Percentiles rank a stretch among this genome's conserved stretches.
These are phyloP conservation scores for Diplodia seriata DNA, from an alignment of 2,329 filamentous ascomycete genomes.

Conservation along the genomic window DNA sequence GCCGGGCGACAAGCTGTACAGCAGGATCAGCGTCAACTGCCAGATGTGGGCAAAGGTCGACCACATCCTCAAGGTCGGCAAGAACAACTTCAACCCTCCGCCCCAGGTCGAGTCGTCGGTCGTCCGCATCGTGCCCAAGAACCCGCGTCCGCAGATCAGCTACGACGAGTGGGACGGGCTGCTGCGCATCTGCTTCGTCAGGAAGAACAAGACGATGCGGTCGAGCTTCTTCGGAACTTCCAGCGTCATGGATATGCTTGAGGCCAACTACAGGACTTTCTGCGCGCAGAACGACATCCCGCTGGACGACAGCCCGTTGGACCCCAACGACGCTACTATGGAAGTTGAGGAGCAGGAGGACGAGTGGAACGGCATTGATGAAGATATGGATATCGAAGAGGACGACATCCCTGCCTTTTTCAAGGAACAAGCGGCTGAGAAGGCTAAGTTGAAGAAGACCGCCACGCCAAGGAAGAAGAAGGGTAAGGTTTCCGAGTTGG, in stretches of 20 bases:
- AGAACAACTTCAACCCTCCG: constrained; percentile 95
- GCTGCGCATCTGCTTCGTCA: constrained; percentile 78
- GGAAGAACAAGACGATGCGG: constrained; percentile 89
- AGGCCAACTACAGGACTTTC: constrained; percentile 88
- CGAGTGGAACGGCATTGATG: constrained; percentile 57
- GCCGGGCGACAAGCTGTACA: constrained; percentile 88
- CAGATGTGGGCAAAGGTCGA: constrained; percentile 85
- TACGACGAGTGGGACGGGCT: constrained; percentile 97
- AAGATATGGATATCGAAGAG: constrained; percentile 63
- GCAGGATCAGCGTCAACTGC: constrained; percentile 86
- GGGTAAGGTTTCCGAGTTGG: constrained; percentile 79
- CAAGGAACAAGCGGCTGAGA: constrained; percentile 65
- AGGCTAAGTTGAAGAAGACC: constrained; percentile 61
- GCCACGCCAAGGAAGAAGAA: constrained; percentile 70
- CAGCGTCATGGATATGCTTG: constrained; percentile 81
- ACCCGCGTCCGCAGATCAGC: constrained; percentile 82
- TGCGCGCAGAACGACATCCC: constrained; percentile 85
- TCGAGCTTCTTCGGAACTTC: constrained; percentile 81
- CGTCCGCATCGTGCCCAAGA: constrained; percentile 87
- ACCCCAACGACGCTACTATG: constrained; percentile 57
- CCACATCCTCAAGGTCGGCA: constrained; percentile 88
- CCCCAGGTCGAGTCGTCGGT: constrained; percentile 92
- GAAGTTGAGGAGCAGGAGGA: constrained; percentile 57
- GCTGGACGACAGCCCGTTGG: constrained; percentile 67
- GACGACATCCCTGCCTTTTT: constrained; percentile 84